Conservation (phyloP, 192 early-diverging fungal species). For the Podochytrium sp. region DNA sequence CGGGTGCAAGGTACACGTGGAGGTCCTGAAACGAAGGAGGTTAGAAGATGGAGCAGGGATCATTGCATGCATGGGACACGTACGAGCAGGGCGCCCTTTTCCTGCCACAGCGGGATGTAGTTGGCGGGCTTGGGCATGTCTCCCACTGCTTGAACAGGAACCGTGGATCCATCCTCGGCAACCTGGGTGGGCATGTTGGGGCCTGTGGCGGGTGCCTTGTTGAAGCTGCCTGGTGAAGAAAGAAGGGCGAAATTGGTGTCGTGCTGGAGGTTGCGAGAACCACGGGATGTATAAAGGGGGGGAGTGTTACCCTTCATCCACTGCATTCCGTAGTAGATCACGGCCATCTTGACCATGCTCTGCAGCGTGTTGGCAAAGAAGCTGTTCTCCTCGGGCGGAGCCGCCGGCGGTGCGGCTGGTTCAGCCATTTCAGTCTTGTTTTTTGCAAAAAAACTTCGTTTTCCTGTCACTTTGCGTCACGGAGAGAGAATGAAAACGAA, state of each 20-base stretch:
- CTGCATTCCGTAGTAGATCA: constrained; percentile 25
- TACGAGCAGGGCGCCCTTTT: constrained; percentile 1
- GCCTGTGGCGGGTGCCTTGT: not conserved
- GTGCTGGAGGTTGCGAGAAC: not conserved
- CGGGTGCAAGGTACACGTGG: constrained; percentile 34
- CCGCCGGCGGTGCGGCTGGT: constrained; percentile 3
- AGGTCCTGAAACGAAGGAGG: constrained; percentile 26
- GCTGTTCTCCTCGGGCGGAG: not conserved
- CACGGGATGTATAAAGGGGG: too few species aligned
- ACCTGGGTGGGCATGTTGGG: not conserved
- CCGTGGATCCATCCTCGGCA: not conserved
- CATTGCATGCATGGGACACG: not conserved
- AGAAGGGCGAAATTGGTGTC: not conserved
- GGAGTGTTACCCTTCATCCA: constrained; percentile 23
- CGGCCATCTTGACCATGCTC: not conserved
- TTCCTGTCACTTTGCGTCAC: not conserved
- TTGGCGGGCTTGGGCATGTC: constrained; percentile 6
- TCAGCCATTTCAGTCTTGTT: not conserved
- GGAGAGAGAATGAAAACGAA: too few species aligned
- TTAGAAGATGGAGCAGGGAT: not conserved
- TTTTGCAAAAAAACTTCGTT: not conserved
- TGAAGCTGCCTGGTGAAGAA: constrained; percentile 18
- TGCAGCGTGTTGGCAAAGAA: not conserved
- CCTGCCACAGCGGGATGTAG: constrained; percentile 14
- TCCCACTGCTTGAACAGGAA: not conserved